These are phyloP conservation scores for Cyberlindnera subsufficiens DNA, from an alignment of 805 yeast genomes.

Conservation along the genomic window DNA sequence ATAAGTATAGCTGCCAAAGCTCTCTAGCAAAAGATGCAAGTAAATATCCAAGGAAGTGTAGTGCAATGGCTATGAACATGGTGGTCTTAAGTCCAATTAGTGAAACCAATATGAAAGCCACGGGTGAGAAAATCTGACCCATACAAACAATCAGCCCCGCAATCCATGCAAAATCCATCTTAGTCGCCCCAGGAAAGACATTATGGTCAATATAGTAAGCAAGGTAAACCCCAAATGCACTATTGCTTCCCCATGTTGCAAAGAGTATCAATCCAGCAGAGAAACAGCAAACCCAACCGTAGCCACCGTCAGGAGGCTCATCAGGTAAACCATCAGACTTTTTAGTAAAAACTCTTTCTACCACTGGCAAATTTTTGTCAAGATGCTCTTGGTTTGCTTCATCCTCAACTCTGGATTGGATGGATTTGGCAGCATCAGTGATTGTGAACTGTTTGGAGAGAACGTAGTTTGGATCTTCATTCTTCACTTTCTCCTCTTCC, in stretches of 20 bases:
- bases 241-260: conserved; percentile 64
- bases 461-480: background rate
- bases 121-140: conserved; percentile 57
- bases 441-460: conserved; percentile 7
- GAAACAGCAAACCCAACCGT: conserved; percentile 57
- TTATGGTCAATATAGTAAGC: conserved; percentile 47
- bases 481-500: background rate
- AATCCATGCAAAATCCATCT: conserved; percentile 56
- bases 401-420: too few relatives aligned
- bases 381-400: background rate
- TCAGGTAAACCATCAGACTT: conserved; percentile 2
- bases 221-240: conserved; percentile 54
- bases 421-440: conserved; percentile 5
- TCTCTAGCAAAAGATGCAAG: conserved; percentile 54
- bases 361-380: background rate
- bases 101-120: conserved; percentile 40
- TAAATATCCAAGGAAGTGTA: conserved; percentile 49
- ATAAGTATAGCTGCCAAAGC: conserved; percentile 58
- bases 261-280: conserved; percentile 47
- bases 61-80: conserved; percentile 40
- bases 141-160: conserved; percentile 55
- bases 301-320: conserved; percentile 53
- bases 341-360: background rate
- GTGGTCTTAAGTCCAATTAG: conserved; percentile 44
- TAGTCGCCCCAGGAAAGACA: conserved; percentile 47